A percentile compares a stretch with the other conserved stretches of the same genome.
These are phyloP conservation scores for Pseudoneurospora amorphoporcata DNA, from an alignment of 495 filamentous ascomycete species.

Conservation along the genomic window DNA sequence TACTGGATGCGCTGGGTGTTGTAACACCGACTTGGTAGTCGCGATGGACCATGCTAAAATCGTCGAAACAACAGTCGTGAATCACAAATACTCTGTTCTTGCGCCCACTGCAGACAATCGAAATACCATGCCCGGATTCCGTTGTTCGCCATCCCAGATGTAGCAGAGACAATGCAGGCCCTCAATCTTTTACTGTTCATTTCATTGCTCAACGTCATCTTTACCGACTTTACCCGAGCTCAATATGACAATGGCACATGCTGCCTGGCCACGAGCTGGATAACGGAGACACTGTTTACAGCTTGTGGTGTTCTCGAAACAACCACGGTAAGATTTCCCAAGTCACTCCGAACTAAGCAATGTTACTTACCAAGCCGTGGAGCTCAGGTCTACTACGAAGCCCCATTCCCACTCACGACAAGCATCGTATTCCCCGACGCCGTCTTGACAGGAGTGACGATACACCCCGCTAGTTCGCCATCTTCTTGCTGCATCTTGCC, in stretches of 20 bases:
- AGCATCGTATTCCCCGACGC: slow-evolving; percentile 7
- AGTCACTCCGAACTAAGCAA: background rate
- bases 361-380: background rate
- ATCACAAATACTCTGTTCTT: background rate
- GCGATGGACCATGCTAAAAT: background rate
- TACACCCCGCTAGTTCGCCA: slow-evolving; percentile 14
- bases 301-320: slow-evolving; percentile 6
- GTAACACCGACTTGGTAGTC: background rate
- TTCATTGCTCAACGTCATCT: background rate
- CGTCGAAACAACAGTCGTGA: background rate
- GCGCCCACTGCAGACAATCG: background rate
- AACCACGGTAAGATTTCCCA: slow-evolving; percentile 1
- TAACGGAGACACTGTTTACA: slow-evolving; percentile 14
- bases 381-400: slow-evolving; percentile 2
- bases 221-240: background rate
- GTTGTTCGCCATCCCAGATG: background rate
- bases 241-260: background rate
- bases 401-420: slow-evolving; percentile 1
- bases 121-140: background rate
- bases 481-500: slow-evolving; percentile 14
- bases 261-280: slow-evolving; percentile 7
- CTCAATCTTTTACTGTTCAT: background rate
- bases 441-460: slow-evolving; percentile 9
- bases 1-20: background rate
- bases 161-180: background rate